Evolutionary conservation across 768 basidiomycete genomes (phyloP), one percentile per base, ranked within the genome.

Genomic region (Lactarius pseudohatsudake): DNA sequence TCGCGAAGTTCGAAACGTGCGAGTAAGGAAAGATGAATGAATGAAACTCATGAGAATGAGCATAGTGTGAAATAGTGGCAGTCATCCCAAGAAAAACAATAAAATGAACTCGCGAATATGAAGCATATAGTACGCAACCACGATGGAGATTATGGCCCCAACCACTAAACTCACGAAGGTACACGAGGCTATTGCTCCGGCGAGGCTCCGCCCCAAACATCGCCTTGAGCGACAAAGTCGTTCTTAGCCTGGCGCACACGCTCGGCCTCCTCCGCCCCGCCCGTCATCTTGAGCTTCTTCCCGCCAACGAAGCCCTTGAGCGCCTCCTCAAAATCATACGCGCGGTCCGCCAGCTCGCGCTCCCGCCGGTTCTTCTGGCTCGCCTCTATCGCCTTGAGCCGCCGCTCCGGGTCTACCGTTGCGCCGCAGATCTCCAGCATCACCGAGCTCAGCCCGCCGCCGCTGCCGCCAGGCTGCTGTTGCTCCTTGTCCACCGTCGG

Each of bases 231-330:
- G 92, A 88, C 78, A 86, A 76, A 76, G 61, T 95, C 94, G 74
- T 91, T 93, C 76, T 87, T 81, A 75, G 86, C 86, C 81, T 94
- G 90, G 71, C 96, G 81, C 71, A 96, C 83, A 64, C 96, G 82
- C 79, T 98, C 96, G 30, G 80, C 84, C 79, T 96, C 94, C 76
- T 96, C 93, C 28, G 92, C 90, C 15, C 94, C 95, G 32, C 96
- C 96, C 20, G 96, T 99, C 91, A 94, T 90, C 82, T 87, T 92
- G 75, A 99, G 78, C 79, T 90, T 95, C 82, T 91, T 91, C 67
- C 87, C 86, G 4, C 79, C 83, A 59, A 99, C 95, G 77, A 98
- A 98, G 4, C 91, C 93, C 55, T 79, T 77, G 71, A 99, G 74
- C 80, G 98, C 96, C 71, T 93, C 96, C 71, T 93, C 85, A 76